These are phyloP conservation scores for Liquidambar formosana DNA, from an alignment of 164 flowering plant genomes.

Conservation along the genomic window DNA sequence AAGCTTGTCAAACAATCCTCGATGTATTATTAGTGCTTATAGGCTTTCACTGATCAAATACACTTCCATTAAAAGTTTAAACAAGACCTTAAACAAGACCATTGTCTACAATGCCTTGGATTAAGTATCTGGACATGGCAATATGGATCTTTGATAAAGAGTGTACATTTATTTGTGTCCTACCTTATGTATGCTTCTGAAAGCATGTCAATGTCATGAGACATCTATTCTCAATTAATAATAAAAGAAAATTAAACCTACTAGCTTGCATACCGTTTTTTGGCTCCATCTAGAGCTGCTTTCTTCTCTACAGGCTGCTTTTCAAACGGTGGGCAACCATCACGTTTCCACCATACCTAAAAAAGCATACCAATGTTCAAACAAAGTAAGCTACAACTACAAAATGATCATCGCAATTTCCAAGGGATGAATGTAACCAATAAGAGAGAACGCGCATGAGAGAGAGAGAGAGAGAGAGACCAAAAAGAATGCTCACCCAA, in stretches of 20 bases:
- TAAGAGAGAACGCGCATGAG: constrained; percentile 10
- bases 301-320: constrained; percentile 73
- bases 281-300: constrained; percentile 58
- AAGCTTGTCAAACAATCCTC: no score
- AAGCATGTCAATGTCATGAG: not conserved
- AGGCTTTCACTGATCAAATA: no score
- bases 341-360: constrained; percentile 99
- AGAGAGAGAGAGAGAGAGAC: not conserved
- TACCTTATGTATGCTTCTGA: not conserved
- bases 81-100: no score
- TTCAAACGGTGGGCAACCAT: constrained; percentile 94
- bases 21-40: no score
- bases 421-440: not conserved
- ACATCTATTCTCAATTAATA: not conserved
- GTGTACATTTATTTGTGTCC: not conserved
- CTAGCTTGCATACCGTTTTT: constrained; percentile 64
- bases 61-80: no score
- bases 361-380: not conserved
- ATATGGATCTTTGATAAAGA: not conserved
- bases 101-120: no score
- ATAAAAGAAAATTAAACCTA: constrained; percentile 1
- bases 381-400: not conserved
- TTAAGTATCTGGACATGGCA: not conserved
- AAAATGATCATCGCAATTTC: not conserved
- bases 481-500: constrained; percentile 59